Base-by-base conservation (phyloP, 371 early-diverging fungal species). In the Paramicrosporidium saccamoebae region DNA sequence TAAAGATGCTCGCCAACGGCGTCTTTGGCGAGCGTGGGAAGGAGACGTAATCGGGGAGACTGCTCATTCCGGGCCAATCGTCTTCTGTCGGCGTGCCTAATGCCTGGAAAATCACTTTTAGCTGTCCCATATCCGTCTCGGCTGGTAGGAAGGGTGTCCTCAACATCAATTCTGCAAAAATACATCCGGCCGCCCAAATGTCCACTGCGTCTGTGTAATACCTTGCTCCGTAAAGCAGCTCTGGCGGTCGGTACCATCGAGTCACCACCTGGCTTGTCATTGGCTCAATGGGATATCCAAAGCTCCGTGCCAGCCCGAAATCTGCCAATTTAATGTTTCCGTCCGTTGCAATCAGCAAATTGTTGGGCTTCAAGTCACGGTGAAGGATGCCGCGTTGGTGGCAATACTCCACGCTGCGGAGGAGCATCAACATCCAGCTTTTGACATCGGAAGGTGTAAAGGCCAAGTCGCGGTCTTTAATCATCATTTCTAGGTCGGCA, bases 361-460 rank as follows among this genome's bases (percentile, higher is more conserved):
- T 98, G 51, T 88, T 92, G 19, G 99, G 99, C 44, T 98, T 98
- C 58, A 98, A 58, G 67, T 98, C 99, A 32, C 97, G 45, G 35
- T 97, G 97, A 13, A 97, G 43, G 17, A 96, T 57, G 61, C 67
- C 86, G 32, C 63, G 66, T 4, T 59, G 39, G 41, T 99, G 98
- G 39, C 75, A 75, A 30, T 75, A 79, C 28, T 73, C 59, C 19
- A 96, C 42, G 5, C 95, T 98, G 13, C 75, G 59, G 14, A 95
- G 37, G 21, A 77, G 69, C 96, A 95, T 96, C 29, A 77, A 27
- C 69, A 97, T 67, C 95, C 95, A 96, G 25, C 73, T 62, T 41
- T 99, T 99, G 21, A 95, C 78, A 42, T 99, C 94, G 2, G 66
- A 75, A 2, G 86, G 69, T 59, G 71, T 73, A 39, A 99, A 84